Base-by-base conservation (phyloP, 192 early-diverging fungal species). In the Lobulomyces angularis region DNA sequence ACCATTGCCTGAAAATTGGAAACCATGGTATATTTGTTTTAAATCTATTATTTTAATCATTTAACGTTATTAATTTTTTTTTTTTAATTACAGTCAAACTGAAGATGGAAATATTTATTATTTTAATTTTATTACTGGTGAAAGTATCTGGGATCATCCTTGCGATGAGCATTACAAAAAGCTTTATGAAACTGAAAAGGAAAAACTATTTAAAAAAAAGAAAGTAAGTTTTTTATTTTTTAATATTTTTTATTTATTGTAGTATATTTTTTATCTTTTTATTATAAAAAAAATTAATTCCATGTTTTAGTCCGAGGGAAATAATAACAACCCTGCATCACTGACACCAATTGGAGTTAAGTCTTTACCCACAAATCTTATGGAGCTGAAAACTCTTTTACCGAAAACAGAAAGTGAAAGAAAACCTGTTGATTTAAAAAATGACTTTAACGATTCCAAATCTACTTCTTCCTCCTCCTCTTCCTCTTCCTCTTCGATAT, bases 71-170 rank as follows among this genome's bases (percentile, higher is more conserved):
- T 5, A 9, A 1, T 14, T 33, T 41, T 41, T 41, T 17, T 41
- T 41, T 41, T 41, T 27, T 9, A 14, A 51, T 16, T 18, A 18
- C 35, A 73, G 75, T 33, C 75, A 78, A 57, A 77, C 71, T 1
- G 75, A 69, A 17, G 69, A 77, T 40, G 65, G 63, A 17, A 77
- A 78, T 38, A 65, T 78, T 47, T 75, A 75, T 50, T 70, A 75
- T 36, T 71, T 68, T 53, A 75, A 75, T 40, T 75, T 75, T 41
- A 43, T 47, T 19, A 77, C 69, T 1, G 69, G 72, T 3, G 75
- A 77, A 33, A 63, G 59, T 32, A 78, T 77, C 2, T 78, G 75
- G 75, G 75, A 78, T 34, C 75, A 78, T 43, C 75, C 75, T 5
- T 78, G 72, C 38, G 75, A 78, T 45, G 75, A 78, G 18, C 61